Evolutionary conservation across 2,329 filamentous ascomycete species (phyloP).

Genomic region (Cercospora citrullina): DNA sequence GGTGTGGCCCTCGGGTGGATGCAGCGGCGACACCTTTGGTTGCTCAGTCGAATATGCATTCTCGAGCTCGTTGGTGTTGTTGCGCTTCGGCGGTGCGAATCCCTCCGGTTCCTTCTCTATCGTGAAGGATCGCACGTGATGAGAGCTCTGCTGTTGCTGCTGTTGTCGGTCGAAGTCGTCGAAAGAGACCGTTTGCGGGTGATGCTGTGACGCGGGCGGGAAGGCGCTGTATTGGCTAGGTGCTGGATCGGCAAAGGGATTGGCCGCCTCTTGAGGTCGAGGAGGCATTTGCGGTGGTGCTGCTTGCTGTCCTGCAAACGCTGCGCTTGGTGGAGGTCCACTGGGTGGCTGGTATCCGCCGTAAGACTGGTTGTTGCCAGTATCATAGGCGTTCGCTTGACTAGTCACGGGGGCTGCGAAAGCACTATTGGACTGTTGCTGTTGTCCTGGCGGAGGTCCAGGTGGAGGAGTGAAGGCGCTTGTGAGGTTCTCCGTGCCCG

Average conservation of each 20-base stretch:
- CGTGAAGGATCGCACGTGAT: slow-evolving; percentile 26
- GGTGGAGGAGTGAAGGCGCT: slow-evolving; percentile 23
- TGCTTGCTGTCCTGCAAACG: slow-evolving; percentile 16
- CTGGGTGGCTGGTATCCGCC: slow-evolving; percentile 26
- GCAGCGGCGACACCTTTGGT: slow-evolving; percentile 23
- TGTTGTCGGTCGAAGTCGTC: slow-evolving; percentile 21
- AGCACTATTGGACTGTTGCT: slow-evolving; percentile 9
- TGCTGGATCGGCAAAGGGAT: slow-evolving; percentile 48
- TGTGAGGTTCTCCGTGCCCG: slow-evolving; percentile 11
- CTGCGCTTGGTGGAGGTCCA: slow-evolving; percentile 29
- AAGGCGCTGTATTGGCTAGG: slow-evolving; percentile 25
- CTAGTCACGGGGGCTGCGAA: slow-evolving; percentile 3
- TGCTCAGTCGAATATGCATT: slow-evolving; percentile 29
- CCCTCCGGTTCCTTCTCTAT: slow-evolving; percentile 26
- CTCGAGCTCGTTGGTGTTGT: slow-evolving; percentile 31
- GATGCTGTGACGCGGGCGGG: slow-evolving; percentile 10
- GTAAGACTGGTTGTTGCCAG: background rate
- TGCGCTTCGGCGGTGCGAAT: slow-evolving; percentile 20
- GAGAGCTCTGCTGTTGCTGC: slow-evolving; percentile 13
- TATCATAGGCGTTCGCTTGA: slow-evolving; percentile 2
- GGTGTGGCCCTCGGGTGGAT: slow-evolving; percentile 13
- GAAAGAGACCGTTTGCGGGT: slow-evolving; percentile 28
- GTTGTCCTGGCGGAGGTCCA: slow-evolving; percentile 16
- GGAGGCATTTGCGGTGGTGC: slow-evolving; percentile 12
- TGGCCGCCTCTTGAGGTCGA: slow-evolving; percentile 28